These are phyloP conservation scores for Cyclotella cryptica DNA, from an alignment of 108 stramenopile genomes.

Conservation along the genomic window DNA sequence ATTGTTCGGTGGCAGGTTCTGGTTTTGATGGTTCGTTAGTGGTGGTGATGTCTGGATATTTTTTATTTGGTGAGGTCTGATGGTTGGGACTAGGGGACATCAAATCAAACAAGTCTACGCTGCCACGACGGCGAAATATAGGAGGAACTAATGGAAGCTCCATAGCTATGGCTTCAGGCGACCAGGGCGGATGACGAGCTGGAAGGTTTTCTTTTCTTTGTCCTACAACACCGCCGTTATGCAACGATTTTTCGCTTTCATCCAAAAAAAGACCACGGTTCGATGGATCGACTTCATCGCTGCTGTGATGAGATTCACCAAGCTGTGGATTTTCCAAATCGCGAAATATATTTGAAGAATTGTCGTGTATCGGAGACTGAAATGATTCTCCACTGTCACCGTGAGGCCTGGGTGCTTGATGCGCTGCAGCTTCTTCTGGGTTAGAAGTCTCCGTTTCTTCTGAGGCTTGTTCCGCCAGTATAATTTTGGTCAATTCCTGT, in stretches of 20 bases:
- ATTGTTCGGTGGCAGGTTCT: neutral
- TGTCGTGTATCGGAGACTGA: neutral
- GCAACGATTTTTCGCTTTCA: neutral
- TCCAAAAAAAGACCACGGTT: neutral
- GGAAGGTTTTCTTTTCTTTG: neutral
- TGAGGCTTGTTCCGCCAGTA: constrained; percentile 40
- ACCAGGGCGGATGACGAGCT: constrained; percentile 18
- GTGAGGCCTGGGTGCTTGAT: neutral
- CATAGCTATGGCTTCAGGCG: constrained; percentile 25
- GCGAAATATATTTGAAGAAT: neutral
- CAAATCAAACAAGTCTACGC: neutral
- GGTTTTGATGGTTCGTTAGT: neutral
- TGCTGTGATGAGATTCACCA: constrained; percentile 8
- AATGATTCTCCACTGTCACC: neutral
- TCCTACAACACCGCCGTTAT: neutral
- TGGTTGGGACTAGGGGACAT: neutral
- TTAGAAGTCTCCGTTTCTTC: constrained; percentile 27
- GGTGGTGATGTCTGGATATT: neutral
- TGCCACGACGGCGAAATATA: constrained; percentile 16
- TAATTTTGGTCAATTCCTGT: constrained; percentile 48
- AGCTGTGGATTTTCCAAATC: constrained; percentile 35
- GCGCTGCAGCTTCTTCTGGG: neutral
- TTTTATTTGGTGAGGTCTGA: neutral
- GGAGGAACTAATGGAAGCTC: constrained; percentile 46
- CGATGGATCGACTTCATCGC: neutral